phyloP scores from a whole-genome alignment of 768 basidiomycete species.

The Tricholoma terreum region DNA sequence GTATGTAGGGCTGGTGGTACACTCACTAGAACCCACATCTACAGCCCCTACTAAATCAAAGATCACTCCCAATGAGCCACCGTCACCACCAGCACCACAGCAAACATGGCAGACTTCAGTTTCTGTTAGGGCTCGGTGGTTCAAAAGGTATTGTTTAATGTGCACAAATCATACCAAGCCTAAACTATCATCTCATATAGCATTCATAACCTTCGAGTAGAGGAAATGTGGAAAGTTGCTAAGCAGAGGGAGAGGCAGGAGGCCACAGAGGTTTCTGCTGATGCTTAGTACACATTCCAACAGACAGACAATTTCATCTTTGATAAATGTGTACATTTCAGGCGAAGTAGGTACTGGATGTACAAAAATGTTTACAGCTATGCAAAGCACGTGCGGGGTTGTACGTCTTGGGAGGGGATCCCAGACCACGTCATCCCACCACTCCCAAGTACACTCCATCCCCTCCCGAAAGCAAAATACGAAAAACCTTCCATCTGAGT shows the following conservation, averaged over 20 bases:
- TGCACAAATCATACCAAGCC: neutral
- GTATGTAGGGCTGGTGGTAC: neutral
- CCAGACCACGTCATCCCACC: too few species aligned
- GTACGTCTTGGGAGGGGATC: too few species aligned
- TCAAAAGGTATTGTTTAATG: neutral
- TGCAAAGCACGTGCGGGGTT: too few species aligned
- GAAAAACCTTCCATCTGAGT: too few species aligned
- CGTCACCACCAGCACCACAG: too few species aligned
- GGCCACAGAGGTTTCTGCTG: neutral
- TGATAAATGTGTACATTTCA: neutral
- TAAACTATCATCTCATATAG: neutral
- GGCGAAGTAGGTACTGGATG: neutral
- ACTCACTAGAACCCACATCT: neutral
- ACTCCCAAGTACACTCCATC: too few species aligned
- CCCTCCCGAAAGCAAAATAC: too few species aligned
- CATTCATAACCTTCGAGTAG: neutral
- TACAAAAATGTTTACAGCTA: too few species aligned
- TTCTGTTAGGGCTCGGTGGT: neutral
- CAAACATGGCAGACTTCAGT: neutral
- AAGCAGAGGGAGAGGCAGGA: neutral
- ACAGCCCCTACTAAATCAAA: neutral
- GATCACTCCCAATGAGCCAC: neutral
- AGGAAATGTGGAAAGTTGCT: neutral
- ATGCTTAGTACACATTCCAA: too few species aligned
- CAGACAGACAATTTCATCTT: neutral